Evolutionary conservation across 225 moss, liverwort and hornwort species (phyloP).

Genomic region (Antitrichia curtipendula): DNA sequence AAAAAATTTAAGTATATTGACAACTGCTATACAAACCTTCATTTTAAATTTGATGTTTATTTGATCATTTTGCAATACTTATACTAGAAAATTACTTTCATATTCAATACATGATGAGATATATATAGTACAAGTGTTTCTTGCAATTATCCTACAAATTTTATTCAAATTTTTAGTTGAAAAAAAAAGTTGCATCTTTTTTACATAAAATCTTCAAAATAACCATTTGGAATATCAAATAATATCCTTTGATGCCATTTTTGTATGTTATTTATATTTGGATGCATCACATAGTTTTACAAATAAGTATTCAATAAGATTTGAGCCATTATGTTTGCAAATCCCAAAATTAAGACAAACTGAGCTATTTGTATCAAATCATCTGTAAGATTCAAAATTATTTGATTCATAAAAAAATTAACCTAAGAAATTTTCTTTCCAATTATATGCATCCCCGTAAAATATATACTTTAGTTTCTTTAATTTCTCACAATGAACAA

Average conservation of each 20-base stretch:
- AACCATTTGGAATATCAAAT: background rate
- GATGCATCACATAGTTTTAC: too few species aligned
- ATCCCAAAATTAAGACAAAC: background rate
- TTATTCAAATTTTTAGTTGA: too few species aligned
- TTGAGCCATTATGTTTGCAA: background rate
- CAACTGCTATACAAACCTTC: too few species aligned
- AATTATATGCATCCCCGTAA: background rate
- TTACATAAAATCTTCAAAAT: background rate
- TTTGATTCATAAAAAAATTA: background rate
- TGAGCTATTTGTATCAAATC: background rate
- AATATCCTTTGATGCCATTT: background rate
- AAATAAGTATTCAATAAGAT: background rate
- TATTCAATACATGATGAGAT: too few species aligned
- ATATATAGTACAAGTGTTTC: too few species aligned
- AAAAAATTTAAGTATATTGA: too few species aligned
- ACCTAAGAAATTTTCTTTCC: fast-evolving
- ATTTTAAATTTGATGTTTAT: too few species aligned
- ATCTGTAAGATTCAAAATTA: background rate
- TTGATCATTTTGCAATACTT: too few species aligned
- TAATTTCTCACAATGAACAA: background rate
- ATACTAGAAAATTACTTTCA: too few species aligned
- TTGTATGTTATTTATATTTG: background rate
- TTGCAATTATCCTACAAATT: too few species aligned
- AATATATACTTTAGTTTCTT: background rate
- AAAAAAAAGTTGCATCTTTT: background rate